Evolutionary conservation across 1,139 yeast species (phyloP).

Genomic region (Suhomyces anneliseae): DNA sequence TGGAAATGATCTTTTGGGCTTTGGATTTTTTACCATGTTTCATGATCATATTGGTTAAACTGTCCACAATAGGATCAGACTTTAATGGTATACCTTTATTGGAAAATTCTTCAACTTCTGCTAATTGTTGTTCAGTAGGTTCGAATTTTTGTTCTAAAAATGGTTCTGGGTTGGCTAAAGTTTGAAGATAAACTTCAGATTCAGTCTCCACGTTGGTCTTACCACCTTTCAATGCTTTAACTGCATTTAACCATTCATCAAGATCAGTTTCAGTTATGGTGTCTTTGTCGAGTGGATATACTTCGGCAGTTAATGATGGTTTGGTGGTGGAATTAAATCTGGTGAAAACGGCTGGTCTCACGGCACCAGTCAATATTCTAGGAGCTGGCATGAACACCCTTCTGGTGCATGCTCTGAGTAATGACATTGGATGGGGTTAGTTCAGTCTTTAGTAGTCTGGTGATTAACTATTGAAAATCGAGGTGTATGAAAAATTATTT

Average conservation of each 20-base stretch:
- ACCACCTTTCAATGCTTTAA: slow-evolving; percentile 54
- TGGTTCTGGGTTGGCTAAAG: slow-evolving; percentile 36
- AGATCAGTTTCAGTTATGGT: slow-evolving; percentile 54
- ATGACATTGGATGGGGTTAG: slow-evolving; percentile 10
- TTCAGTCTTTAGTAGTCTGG: neutral
- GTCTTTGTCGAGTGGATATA: slow-evolving; percentile 42
- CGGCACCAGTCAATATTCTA: slow-evolving; percentile 6
- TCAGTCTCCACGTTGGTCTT: slow-evolving; percentile 34
- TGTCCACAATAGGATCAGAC: slow-evolving; percentile 70
- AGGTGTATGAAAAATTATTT: slow-evolving; percentile 6
- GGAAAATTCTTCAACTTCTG: slow-evolving; percentile 51
- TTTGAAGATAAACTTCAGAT: slow-evolving; percentile 46
- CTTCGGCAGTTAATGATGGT: slow-evolving; percentile 32
- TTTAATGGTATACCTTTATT: slow-evolving; percentile 59
- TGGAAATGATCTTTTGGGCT: slow-evolving; percentile 72
- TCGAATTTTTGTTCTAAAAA: slow-evolving; percentile 43
- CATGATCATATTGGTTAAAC: slow-evolving; percentile 86
- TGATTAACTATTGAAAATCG: neutral
- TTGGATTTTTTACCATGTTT: slow-evolving; percentile 83
- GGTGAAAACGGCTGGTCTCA: slow-evolving; percentile 5
- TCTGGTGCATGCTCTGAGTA: slow-evolving; percentile 11
- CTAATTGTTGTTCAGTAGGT: slow-evolving; percentile 62
- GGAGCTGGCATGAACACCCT: slow-evolving; percentile 3
- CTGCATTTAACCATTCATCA: slow-evolving; percentile 65
- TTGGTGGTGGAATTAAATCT: slow-evolving; percentile 16